Base-by-base conservation (phyloP, 1,284 basidiomycete genomes). In the Naganishia sp. region DNA sequence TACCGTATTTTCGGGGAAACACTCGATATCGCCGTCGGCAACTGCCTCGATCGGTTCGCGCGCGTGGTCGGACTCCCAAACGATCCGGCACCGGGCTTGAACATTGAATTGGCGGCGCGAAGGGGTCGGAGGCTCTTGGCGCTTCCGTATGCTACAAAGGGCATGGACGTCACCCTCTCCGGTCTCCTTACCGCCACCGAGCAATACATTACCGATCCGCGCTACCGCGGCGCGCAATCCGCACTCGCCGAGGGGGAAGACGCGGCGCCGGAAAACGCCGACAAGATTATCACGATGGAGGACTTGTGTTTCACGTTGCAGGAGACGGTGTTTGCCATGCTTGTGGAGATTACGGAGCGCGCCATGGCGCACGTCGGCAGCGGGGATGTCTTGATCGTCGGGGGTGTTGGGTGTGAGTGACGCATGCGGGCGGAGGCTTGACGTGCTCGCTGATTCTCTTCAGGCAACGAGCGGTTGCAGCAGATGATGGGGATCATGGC, bases 401-500 rank as follows among this genome's bases (percentile, higher is more conserved):
- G 96, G 3, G 96, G 96, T 47, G 96, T 99, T 17, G 96, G 96
- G n/a, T 94, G 94, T 93, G 76, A 81, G 90, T 85, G 42, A 46
- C 18, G 45, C 23, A n/a, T n/a, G 18, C 17, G 7, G 7, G n/a
- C 23, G 11, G 13, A 21, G 9, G 0, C 6, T 46, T 17, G 21
- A n/a, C 2, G 41, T 32, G 60, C 41, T 21, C 6, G 43, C 42
- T 6, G 10, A 45, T 21, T n/a, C 6, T 49, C 42, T 4, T 2
- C 39, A 94, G 92, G 89, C 74, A 99, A 99, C 73, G 85, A 86
- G 74, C 83, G 95, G 60, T 81, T 99, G 55, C 96, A 99, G 80
- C 86, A 95, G 70, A 99, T 99, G 96, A 99, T 99, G 96, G 89
- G 88, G 17, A 87, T 92, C 69, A 99, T 99, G 96, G 92, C 92